Conservation (phyloP, 805 yeast species). For the Yamadazyma insecticola region DNA sequence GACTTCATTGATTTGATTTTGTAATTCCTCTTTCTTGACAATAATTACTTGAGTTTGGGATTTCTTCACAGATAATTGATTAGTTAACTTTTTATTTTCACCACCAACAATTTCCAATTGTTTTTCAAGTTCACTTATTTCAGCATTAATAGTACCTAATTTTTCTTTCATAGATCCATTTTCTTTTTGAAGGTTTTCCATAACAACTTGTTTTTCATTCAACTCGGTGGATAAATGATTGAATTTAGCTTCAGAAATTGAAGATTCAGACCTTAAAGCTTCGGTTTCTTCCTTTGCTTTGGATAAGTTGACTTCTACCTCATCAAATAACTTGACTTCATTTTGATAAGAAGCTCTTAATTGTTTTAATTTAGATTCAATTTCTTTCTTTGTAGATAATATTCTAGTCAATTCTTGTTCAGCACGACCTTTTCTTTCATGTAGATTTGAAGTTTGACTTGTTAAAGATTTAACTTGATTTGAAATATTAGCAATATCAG, state of each 20-base stretch:
- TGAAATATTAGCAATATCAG: slow-evolving; percentile 82
- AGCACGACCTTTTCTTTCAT: slow-evolving; percentile 68
- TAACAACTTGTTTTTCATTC: slow-evolving; percentile 52
- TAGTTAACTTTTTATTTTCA: slow-evolving; percentile 58
- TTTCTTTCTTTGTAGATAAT: slow-evolving; percentile 61
- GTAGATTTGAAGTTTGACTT: slow-evolving; percentile 64
- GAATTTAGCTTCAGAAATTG: slow-evolving; percentile 72
- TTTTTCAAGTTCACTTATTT: slow-evolving; percentile 53
- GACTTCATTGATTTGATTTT: slow-evolving; percentile 21
- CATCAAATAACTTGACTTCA: slow-evolving; percentile 71
- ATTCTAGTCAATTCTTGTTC: slow-evolving; percentile 73
- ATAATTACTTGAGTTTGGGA: slow-evolving; percentile 69
- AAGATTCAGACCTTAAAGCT: slow-evolving; percentile 63
- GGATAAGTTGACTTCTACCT: slow-evolving; percentile 60
- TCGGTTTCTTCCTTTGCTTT: slow-evolving; percentile 64
- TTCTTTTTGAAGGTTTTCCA: slow-evolving; percentile 65
- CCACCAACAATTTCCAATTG: slow-evolving; percentile 49
- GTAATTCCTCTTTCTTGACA: slow-evolving; percentile 39
- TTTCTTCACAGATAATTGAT: slow-evolving; percentile 58
- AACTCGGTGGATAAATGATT: slow-evolving; percentile 66
- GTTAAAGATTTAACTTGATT: slow-evolving; percentile 79
- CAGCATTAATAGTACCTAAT: slow-evolving; percentile 62
- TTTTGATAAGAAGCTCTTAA: slow-evolving; percentile 70
- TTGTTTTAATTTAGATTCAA: slow-evolving; percentile 63
- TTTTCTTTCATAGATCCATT: slow-evolving; percentile 64